Base-by-base conservation (phyloP, 192 early-diverging fungal species). In the Linnemannia zychae region DNA sequence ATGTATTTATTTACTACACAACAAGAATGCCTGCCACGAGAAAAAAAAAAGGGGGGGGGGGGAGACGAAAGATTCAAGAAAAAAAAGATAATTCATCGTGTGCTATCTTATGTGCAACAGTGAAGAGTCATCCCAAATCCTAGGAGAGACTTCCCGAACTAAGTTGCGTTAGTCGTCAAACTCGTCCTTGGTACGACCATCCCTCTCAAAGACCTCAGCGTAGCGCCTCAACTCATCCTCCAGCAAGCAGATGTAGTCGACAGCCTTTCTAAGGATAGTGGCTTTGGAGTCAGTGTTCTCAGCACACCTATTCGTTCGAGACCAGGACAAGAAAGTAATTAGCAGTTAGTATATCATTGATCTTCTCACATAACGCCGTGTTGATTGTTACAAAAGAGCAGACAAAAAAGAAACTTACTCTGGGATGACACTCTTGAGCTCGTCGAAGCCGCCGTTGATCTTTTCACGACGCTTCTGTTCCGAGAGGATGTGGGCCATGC, bases 401-500 rank as follows among this genome's bases (percentile, higher is more conserved):
- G n/a, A 69, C 60, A 66, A 34, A 75, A 50, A 17, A 6, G 36
- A 16, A 38, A 80, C 79, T 67, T 76, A 81, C 81, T 83, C 81
- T 49, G 81, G 81, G 31, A 83, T 83, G 18, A 83, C 81, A 52
- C 75, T 77, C 72, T 78, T 83, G 17, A 89, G 71, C 49, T 89
- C 86, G 22, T 87, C 85, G 72, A 89, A 89, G 0, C 88, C 88
- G 0, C 66, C 77, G 53, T 89, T 89, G 22, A 89, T 89, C 75
- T 89, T 89, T 38, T 87, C 86, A 20, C 88, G 75, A n/a, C 88
- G 48, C 72, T 89, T 89, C 67, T 89, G 85, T 57, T 89, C 88
- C 9, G 81, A 80, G 7, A 87, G 50, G n/a, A 89, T 89, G 75
- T 89, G 88, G 16, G 88, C 88, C 74, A 87, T 77, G 6, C 88